Percentiles rank a stretch among this genome's conserved stretches.
These are phyloP conservation scores for Crucibulum laeve DNA, from an alignment of 768 basidiomycete species.

Conservation along the genomic window DNA sequence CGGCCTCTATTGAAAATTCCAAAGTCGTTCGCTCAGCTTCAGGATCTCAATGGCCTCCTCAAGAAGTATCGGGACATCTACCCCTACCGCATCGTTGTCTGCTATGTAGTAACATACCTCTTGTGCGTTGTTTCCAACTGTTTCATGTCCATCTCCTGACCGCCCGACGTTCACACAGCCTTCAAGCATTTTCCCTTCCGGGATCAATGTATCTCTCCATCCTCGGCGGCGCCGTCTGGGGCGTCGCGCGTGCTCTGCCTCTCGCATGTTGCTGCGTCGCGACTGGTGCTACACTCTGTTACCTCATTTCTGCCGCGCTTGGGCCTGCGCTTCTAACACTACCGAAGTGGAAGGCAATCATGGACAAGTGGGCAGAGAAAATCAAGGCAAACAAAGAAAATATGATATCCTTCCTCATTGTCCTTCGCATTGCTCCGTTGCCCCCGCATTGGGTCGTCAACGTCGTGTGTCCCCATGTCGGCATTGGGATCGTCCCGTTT, in stretches of 20 bases:
- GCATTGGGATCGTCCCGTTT: conserved; percentile 80
- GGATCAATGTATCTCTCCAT: conserved; percentile 99
- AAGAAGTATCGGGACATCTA: conserved; percentile 93
- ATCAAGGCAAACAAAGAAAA: conserved; percentile 78
- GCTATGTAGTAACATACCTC: conserved; percentile 86
- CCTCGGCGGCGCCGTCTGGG: conserved; percentile 94
- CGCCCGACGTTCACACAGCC: conserved; percentile 36
- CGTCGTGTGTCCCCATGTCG: conserved; percentile 87
- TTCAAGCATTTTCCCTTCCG: conserved; percentile 94
- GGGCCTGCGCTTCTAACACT: conserved; percentile 88
- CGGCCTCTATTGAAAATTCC: conserved; percentile 75
- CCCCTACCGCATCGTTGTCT: conserved; percentile 79
- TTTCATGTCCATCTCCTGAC: conserved; percentile 2
- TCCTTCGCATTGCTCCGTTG: conserved; percentile 90
- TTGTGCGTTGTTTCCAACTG: conserved; percentile 58
- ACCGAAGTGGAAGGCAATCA: conserved; percentile 76
- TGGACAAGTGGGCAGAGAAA: conserved; percentile 80
- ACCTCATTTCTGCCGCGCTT: conserved; percentile 86
- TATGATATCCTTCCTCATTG: conserved; percentile 87
- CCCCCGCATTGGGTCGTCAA: conserved; percentile 98
- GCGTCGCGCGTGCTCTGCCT: conserved; percentile 78
- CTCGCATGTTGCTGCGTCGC: conserved; percentile 93
- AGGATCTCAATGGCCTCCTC: conserved; percentile 77
- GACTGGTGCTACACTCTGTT: conserved; percentile 87
- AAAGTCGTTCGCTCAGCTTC: conserved; percentile 81